phyloP scores from a whole-genome alignment of 176 grass and related monocot species.

The Chrysopogon serrulatus region DNA sequence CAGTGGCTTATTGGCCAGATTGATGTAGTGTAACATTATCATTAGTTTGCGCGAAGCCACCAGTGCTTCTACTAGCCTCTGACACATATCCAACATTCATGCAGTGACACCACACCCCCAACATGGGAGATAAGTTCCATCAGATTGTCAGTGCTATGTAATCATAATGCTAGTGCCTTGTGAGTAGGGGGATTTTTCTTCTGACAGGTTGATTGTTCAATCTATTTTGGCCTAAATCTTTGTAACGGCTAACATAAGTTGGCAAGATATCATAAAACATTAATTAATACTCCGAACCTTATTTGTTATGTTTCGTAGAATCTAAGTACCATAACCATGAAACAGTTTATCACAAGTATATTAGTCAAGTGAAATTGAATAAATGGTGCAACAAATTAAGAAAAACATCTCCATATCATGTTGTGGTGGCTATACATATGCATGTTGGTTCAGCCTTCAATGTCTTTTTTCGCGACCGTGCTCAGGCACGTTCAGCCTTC shows the following conservation, averaged over 20 bases:
- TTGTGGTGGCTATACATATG: background rate
- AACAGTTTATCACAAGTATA: conserved; percentile 1
- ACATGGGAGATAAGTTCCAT: conserved; percentile 20
- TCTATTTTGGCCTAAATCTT: conserved; percentile 13
- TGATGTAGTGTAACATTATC: conserved; percentile 14
- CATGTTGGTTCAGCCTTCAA: conserved; percentile 1
- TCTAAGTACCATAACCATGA: background rate
- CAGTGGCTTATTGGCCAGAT: background rate
- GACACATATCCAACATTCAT: background rate
- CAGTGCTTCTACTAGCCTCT: conserved; percentile 19
- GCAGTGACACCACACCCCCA: conserved; percentile 10
- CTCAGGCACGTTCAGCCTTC: background rate
- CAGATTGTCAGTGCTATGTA: conserved; percentile 14
- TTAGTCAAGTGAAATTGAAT: background rate
- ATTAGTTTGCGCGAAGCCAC: conserved; percentile 14
- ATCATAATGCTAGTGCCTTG: background rate
- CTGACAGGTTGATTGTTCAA: background rate
- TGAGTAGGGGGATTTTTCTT: background rate
- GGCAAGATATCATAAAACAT: background rate
- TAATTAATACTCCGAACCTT: background rate
- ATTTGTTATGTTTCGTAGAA: background rate
- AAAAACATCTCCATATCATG: background rate
- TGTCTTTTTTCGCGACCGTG: background rate
- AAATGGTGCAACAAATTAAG: background rate
- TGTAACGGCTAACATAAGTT: background rate